phyloP scores from a whole-genome alignment of 768 basidiomycete species.

The Lactifluus piperatus region DNA sequence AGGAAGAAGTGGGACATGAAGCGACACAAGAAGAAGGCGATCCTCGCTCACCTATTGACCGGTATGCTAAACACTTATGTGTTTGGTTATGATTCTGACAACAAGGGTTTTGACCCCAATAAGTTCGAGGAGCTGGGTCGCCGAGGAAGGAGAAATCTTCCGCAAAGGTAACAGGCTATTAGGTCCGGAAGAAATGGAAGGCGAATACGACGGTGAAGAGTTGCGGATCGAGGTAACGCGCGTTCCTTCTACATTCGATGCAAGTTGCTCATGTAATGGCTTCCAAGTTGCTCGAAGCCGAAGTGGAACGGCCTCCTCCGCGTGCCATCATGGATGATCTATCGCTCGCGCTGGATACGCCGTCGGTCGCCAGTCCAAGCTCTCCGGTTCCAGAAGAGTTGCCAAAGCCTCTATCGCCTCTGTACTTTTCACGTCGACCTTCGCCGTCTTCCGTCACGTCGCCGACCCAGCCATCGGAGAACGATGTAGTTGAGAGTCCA shows the following conservation, averaged over 20 bases:
- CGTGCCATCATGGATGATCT: conserved; percentile 56
- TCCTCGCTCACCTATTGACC: conserved; percentile 18
- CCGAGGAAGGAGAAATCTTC: conserved; percentile 96
- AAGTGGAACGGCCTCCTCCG: conserved; percentile 79
- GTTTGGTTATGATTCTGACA: neutral
- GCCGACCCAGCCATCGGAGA: neutral
- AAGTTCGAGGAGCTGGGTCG: conserved; percentile 75
- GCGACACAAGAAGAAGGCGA: conserved; percentile 28
- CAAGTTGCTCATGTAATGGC: neutral
- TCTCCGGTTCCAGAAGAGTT: conserved; percentile 23
- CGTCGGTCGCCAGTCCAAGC: neutral
- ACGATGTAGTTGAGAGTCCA: neutral
- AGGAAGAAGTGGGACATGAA: conserved; percentile 41
- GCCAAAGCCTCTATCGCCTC: conserved; percentile 41
- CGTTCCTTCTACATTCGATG: conserved; percentile 1
- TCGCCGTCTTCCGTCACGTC: conserved; percentile 32
- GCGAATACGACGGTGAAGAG: conserved; percentile 83
- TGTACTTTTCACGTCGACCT: conserved; percentile 51
- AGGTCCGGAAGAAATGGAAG: conserved; percentile 81
- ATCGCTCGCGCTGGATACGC: conserved; percentile 19
- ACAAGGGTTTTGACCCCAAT: neutral
- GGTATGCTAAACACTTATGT: conserved; percentile 1
- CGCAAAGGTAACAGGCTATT: conserved; percentile 78
- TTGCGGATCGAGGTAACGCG: conserved; percentile 65
- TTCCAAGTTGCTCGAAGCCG: conserved; percentile 66